phyloP scores from a whole-genome alignment of 768 basidiomycete genomes.

The Boletus rufocinnamomeus region DNA sequence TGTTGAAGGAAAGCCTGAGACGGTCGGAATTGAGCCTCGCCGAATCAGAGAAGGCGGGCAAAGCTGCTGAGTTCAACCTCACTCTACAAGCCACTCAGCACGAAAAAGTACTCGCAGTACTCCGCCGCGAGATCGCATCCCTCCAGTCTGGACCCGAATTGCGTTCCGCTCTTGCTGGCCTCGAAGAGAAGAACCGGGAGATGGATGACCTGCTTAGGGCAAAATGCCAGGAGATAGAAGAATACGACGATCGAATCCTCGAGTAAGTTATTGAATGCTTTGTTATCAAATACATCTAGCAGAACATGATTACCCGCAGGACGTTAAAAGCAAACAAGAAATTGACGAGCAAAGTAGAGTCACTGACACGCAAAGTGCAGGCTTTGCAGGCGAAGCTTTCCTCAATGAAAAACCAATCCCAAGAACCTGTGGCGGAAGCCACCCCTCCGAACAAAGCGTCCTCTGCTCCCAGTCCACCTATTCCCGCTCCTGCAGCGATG shows the following conservation, averaged over 20 bases:
- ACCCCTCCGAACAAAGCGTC: constrained; percentile 10
- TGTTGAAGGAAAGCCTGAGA: constrained; percentile 43
- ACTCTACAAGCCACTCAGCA: constrained; percentile 66
- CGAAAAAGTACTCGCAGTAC: constrained; percentile 58
- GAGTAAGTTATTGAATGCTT: constrained; percentile 48
- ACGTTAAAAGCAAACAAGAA: constrained; percentile 83
- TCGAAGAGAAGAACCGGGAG: constrained; percentile 70
- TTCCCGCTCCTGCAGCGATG: constrained; percentile 9
- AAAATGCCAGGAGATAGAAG: constrained; percentile 80
- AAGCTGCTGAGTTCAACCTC: constrained; percentile 65
- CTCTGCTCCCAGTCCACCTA: constrained; percentile 17
- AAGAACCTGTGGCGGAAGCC: constrained; percentile 15
- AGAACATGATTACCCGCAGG: constrained; percentile 39
- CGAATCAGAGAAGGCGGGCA: constrained; percentile 57
- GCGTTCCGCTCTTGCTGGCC: constrained; percentile 53
- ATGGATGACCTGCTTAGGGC: constrained; percentile 71
- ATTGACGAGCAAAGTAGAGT: constrained; percentile 65
- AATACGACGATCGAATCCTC: constrained; percentile 78
- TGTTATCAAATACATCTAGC: constrained; percentile 4
- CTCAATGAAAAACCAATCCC: constrained; percentile 47
- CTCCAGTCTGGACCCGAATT: constrained; percentile 57
- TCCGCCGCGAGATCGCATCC: constrained; percentile 56
- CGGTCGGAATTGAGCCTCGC: constrained; percentile 46
- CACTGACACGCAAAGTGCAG: constrained; percentile 71
- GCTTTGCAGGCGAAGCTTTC: constrained; percentile 67